phyloP scores from a whole-genome alignment of 2,329 filamentous ascomycete species.

The Aspergillus quadrilineatus region DNA sequence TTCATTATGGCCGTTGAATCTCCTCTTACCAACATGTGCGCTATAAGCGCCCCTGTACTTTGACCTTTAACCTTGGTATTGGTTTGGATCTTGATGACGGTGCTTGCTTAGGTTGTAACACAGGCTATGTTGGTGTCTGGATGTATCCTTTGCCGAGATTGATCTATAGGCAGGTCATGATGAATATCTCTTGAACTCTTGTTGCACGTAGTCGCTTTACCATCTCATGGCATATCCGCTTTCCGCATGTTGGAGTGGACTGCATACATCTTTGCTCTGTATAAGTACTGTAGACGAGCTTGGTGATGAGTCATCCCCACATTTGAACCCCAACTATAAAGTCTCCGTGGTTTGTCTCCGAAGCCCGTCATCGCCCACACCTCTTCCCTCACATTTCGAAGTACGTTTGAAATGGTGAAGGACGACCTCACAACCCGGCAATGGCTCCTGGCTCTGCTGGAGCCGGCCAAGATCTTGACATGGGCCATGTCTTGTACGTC shows the following conservation, averaged over 20 bases:
- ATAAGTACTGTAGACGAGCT: too few relatives aligned
- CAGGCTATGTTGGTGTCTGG: slow-evolving; percentile 14
- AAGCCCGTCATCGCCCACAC: background rate
- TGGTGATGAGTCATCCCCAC: slow-evolving; percentile 5
- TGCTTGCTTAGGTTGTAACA: slow-evolving; percentile 16
- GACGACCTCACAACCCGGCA: slow-evolving; percentile 14
- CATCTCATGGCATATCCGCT: too few relatives aligned
- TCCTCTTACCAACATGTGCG: slow-evolving; percentile 7
- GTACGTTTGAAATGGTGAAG: background rate
- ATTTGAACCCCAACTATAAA: background rate
- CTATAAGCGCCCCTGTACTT: slow-evolving; percentile 9
- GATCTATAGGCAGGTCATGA: slow-evolving; percentile 13
- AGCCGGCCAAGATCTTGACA: slow-evolving; percentile 26
- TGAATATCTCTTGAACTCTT: background rate
- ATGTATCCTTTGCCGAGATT: slow-evolving; percentile 10
- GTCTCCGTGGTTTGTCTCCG: background rate
- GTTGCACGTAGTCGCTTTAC: too few relatives aligned
- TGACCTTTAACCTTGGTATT: slow-evolving; percentile 12
- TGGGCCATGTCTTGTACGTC: slow-evolving; percentile 31
- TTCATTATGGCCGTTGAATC: slow-evolving; percentile 16
- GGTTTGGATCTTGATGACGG: slow-evolving; percentile 20
- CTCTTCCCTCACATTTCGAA: background rate
- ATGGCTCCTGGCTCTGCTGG: slow-evolving; percentile 23
- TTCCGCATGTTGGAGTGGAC: too few relatives aligned
- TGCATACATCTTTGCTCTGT: too few relatives aligned